Conservation (phyloP, 2,329 filamentous ascomycete genomes). For the Zymoseptoria ardabiliae region DNA sequence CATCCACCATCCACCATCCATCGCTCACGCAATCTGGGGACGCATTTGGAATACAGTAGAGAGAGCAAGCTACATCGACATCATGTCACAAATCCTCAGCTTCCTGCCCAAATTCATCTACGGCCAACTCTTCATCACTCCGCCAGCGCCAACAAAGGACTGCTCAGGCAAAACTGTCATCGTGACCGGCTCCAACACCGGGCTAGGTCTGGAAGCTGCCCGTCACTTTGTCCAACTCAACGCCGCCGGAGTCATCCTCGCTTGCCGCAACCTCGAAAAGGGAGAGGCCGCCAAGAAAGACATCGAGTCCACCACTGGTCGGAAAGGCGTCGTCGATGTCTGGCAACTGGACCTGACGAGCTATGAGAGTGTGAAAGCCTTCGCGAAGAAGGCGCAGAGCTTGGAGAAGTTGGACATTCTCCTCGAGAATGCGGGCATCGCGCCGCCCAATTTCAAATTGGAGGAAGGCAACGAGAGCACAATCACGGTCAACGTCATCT, state of each 20-base stretch:
- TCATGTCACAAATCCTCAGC: conserved; percentile 10
- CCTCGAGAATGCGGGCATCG: conserved; percentile 38
- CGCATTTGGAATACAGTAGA: too few species aligned
- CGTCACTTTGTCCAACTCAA: conserved; percentile 36
- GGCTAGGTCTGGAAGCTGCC: conserved; percentile 42
- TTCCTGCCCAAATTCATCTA: conserved; percentile 30
- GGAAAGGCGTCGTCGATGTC: conserved; percentile 34
- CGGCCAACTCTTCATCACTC: conserved; percentile 35
- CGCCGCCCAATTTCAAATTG: conserved; percentile 25
- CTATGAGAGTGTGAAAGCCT: conserved; percentile 33
- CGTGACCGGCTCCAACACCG: conserved; percentile 44
- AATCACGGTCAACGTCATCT: conserved; percentile 49
- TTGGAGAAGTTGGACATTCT: conserved; percentile 31
- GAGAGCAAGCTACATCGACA: too few species aligned
- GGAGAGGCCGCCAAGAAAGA: conserved; percentile 38
- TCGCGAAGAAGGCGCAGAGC: conserved; percentile 27
- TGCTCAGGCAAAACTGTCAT: conserved; percentile 32
- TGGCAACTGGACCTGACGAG: conserved; percentile 40
- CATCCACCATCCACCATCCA: background rate
- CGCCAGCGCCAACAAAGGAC: conserved; percentile 25
- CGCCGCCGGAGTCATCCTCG: conserved; percentile 39
- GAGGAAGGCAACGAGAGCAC: conserved; percentile 42
- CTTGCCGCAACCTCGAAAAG: conserved; percentile 37
- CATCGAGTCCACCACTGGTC: conserved; percentile 32
- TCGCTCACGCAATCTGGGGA: too few species aligned